Evolutionary conservation across 2,329 filamentous ascomycete species (phyloP).

Genomic region (Colletotrichum orbiculare): DNA sequence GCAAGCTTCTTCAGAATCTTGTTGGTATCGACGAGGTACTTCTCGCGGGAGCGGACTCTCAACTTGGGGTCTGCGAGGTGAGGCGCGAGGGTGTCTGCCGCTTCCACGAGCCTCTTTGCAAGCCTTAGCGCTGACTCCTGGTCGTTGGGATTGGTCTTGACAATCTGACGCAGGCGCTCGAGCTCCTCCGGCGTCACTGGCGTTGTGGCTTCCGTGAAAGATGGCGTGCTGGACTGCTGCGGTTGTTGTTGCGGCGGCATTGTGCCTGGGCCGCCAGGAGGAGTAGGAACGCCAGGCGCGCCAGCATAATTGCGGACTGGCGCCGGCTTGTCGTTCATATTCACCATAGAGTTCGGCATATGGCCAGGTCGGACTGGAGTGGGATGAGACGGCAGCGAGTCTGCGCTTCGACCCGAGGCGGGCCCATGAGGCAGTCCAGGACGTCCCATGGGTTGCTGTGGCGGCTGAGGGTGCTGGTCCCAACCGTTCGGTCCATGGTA

Average conservation of each 20-base stretch:
- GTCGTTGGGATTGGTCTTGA: conserved; percentile 79
- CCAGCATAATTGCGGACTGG: conserved; percentile 68
- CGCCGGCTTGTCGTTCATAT: conserved; percentile 65
- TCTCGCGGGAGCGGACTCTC: conserved; percentile 80
- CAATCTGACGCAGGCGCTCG: conserved; percentile 75
- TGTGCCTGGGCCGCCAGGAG: conserved; percentile 39
- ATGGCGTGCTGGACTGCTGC: conserved; percentile 40
- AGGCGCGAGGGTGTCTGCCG: conserved; percentile 78
- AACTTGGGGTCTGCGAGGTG: conserved; percentile 75
- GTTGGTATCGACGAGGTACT: conserved; percentile 85
- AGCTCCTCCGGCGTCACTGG: conserved; percentile 84
- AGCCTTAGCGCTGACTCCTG: conserved; percentile 76
- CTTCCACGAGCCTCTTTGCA: conserved; percentile 88
- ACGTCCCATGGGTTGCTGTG: conserved; percentile 24
- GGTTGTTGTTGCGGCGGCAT: conserved; percentile 52
- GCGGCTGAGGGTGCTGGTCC: conserved; percentile 26
- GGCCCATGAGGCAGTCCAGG: conserved; percentile 43
- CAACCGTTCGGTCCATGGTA: conserved; percentile 36
- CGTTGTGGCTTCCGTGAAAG: conserved; percentile 37
- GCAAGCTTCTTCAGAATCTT: conserved; percentile 93
- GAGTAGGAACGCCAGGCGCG: conserved; percentile 57
- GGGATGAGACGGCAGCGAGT: conserved; percentile 69
- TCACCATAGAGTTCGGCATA: conserved; percentile 68
- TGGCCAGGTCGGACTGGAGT: conserved; percentile 71
- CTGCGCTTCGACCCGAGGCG: conserved; percentile 50